Evolutionary conservation across 2,329 filamentous ascomycete genomes (phyloP).

Genomic region (Alternaria incomplexa): DNA sequence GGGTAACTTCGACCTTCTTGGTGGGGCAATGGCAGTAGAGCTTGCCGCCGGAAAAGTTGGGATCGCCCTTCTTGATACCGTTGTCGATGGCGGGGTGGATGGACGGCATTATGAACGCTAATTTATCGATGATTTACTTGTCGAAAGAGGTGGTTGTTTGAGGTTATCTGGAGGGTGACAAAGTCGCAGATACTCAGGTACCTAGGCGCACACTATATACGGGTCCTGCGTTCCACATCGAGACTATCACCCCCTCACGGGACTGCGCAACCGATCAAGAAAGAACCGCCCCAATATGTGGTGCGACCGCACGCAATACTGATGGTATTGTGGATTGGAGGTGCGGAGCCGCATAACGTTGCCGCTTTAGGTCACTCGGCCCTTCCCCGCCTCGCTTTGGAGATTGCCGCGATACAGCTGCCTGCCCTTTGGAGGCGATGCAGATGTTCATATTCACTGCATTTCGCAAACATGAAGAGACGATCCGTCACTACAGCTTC

Average conservation of each 20-base stretch:
- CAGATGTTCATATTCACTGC: not conserved
- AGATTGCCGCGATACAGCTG: not conserved
- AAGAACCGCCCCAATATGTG: not conserved
- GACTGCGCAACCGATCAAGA: conserved; percentile 14
- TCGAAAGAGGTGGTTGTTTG: not conserved
- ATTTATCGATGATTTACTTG: not conserved
- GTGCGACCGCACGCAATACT: conserved; percentile 13
- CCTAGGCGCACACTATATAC: conserved; percentile 1
- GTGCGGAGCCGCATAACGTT: conserved; percentile 23
- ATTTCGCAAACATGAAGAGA: not conserved
- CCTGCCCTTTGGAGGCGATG: not conserved
- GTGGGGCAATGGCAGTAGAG: conserved; percentile 66
- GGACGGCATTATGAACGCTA: conserved; percentile 42
- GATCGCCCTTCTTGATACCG: conserved; percentile 62
- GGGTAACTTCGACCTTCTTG: conserved; percentile 63
- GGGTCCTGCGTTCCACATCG: not conserved
- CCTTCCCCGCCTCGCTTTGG: conserved; percentile 13
- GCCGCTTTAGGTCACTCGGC: conserved; percentile 17
- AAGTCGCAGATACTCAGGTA: not conserved
- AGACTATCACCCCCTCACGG: conserved; percentile 14
- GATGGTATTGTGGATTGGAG: conserved; percentile 10
- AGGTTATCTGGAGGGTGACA: not conserved
- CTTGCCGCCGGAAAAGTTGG: conserved; percentile 65
- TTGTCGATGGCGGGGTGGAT: conserved; percentile 70
- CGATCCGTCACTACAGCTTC: not conserved